Conservation (phyloP, 306 rosid species). For the Castanea mollissima region DNA sequence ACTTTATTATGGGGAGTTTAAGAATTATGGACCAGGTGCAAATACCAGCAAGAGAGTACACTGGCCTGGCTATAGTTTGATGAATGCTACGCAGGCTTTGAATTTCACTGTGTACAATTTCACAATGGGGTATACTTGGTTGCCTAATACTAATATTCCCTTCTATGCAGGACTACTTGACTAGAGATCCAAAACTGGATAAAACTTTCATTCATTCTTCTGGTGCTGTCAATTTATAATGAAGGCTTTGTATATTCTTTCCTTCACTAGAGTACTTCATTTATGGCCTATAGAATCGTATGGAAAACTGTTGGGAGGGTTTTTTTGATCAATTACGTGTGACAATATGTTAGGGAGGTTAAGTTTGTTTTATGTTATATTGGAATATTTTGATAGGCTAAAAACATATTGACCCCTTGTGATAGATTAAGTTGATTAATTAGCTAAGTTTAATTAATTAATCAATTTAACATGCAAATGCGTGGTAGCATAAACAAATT, state of each 20-base stretch:
- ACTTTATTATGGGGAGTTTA: constrained; percentile 62
- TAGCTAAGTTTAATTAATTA: too few species aligned
- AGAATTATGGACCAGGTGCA: constrained; percentile 71
- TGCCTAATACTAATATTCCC: constrained; percentile 70
- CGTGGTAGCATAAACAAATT: too few species aligned
- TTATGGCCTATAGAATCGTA: too few species aligned
- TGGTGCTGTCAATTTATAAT: constrained; percentile 6
- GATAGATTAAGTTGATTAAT: too few species aligned
- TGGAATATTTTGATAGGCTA: too few species aligned
- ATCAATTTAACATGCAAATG: too few species aligned
- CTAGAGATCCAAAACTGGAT: constrained; percentile 4
- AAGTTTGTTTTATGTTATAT: too few species aligned
- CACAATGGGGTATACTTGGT: constrained; percentile 67
- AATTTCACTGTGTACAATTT: constrained; percentile 66
- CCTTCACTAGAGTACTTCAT: too few species aligned
- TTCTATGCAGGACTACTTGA: constrained; percentile 45
- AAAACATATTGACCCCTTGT: too few species aligned
- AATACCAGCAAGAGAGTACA: constrained; percentile 48
- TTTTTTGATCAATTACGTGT: too few species aligned
- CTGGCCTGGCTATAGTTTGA: constrained; percentile 61
- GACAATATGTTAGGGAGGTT: too few species aligned
- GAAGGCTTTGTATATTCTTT: constrained; percentile 7
- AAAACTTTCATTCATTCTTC: constrained; percentile 11
- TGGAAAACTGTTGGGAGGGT: too few species aligned
- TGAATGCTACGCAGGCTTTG: constrained; percentile 62